Evolutionary conservation across 2,329 filamentous ascomycete species (phyloP).

Genomic region (Alternaria longipes): DNA sequence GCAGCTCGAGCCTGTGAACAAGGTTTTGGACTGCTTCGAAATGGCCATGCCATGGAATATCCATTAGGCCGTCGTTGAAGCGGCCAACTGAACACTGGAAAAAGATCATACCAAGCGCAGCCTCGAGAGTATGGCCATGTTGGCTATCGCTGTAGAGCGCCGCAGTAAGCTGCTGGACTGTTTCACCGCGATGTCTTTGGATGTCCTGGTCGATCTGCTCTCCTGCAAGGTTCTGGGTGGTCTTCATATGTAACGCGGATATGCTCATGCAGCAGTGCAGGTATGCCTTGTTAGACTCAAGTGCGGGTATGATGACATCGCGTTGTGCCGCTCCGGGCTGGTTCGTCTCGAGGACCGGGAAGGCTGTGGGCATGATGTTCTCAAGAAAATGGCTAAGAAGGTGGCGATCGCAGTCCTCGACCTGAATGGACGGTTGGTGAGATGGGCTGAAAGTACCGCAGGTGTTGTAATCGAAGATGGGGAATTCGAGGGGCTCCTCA

Average conservation of each 20-base stretch:
- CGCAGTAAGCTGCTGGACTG: conserved; percentile 85
- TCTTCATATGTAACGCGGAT: conserved; percentile 90
- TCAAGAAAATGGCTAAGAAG: conserved; percentile 91
- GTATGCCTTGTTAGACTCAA: conserved; percentile 92
- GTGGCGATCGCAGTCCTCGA: conserved; percentile 87
- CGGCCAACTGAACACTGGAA: conserved; percentile 93
- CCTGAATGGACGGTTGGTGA: conserved; percentile 77
- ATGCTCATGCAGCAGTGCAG: conserved; percentile 96
- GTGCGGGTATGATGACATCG: conserved; percentile 83
- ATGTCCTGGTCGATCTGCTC: conserved; percentile 89
- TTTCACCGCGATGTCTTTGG: conserved; percentile 88
- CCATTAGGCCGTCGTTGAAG: conserved; percentile 82
- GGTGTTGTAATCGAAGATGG: conserved; percentile 83
- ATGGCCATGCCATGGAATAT: conserved; percentile 97
- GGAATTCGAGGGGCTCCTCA: conserved; percentile 69
- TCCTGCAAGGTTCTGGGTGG: conserved; percentile 70
- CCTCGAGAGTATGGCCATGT: conserved; percentile 89
- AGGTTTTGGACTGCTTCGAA: conserved; percentile 90
- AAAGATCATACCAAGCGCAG: conserved; percentile 93
- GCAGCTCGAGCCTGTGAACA: conserved; percentile 84
- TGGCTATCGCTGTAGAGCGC: conserved; percentile 81
- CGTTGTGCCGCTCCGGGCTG: conserved; percentile 83
- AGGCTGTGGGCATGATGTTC: conserved; percentile 85
- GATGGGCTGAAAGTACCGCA: conserved; percentile 69
- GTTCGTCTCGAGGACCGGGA: conserved; percentile 90